Percentiles rank a stretch among this genome's conserved stretches.
phyloP scores from a whole-genome alignment of 139 green algal species.

The Chlorella sp. region DNA sequence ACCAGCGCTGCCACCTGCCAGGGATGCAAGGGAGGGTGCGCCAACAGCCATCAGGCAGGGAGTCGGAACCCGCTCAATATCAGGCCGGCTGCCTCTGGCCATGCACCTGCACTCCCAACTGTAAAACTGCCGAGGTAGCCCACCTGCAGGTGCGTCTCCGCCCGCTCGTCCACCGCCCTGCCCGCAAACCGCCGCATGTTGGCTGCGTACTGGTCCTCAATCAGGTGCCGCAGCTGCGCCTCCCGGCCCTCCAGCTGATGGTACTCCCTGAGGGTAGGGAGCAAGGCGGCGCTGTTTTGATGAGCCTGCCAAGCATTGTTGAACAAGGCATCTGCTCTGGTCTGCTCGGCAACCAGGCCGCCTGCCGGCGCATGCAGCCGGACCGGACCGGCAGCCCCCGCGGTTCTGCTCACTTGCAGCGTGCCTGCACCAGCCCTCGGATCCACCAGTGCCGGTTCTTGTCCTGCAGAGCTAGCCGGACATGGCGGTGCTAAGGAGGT shows the following conservation, averaged over 20 bases:
- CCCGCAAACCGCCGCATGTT: slow-evolving; percentile 2
- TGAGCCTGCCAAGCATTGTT: not conserved
- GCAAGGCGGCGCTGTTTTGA: not conserved
- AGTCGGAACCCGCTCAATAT: no score
- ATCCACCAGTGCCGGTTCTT: slow-evolving; percentile 47
- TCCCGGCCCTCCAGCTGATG: slow-evolving; percentile 35
- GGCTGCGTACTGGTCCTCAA: slow-evolving; percentile 9
- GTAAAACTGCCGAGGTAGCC: not conserved
- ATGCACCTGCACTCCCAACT: no score
- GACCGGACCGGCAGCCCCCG: not conserved
- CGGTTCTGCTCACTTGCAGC: slow-evolving; percentile 23
- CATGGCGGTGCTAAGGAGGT: no score
- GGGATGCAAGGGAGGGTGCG: not conserved
- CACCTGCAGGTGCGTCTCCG: slow-evolving; percentile 43
- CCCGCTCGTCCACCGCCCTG: slow-evolving; percentile 30
- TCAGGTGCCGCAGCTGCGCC: slow-evolving; percentile 3
- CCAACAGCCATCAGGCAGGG: not conserved
- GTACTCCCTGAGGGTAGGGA: slow-evolving; percentile 15
- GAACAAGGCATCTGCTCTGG: not conserved
- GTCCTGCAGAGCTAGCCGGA: not conserved
- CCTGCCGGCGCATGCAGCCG: not conserved
- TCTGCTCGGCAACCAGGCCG: no score
- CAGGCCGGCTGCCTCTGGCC: no score
- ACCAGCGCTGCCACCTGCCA: slow-evolving; percentile 35
- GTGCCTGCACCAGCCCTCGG: slow-evolving; percentile 16